Evolutionary conservation across 2,329 filamentous ascomycete genomes (phyloP), one percentile per base, ranked within the genome.

Genomic region (Alternaria sp.): DNA sequence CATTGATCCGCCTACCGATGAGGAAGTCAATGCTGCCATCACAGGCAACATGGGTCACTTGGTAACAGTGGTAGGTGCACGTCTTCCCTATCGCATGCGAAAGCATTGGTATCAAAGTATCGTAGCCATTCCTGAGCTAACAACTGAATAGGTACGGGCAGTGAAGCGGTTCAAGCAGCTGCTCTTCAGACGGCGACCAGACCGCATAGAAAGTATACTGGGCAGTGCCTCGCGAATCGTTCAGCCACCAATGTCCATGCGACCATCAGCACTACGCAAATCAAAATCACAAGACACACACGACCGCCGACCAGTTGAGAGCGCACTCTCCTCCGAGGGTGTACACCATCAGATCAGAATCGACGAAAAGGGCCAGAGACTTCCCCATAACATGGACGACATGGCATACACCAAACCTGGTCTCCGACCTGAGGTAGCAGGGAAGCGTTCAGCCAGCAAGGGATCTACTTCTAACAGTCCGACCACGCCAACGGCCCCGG

Each of bases 1-100:
- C 15, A 85, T 98, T 30, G 92, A 94, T 65, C 88, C 90, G 6
- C 95, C 95, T 1, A 98, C 95, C 61, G 92, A 96, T 71, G 89
- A 94, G 60, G 96, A 99, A 81, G 88, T 97, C 75, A 93, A 93
- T 72, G 89, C 91, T 67, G 96, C 96, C 14, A 96, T 98, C 68
- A 98, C 96, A 3, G 88, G 88, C 23, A 96, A 94, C 75, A 94
- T 98, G 87, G 90, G 90, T 63, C 91, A 96, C 75, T 85, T 98
- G 3, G 84, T 98, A 61, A 92, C 90, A 56, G 92, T 98, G 69
- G 91, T 93, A 85, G 64, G 80, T 78, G 43, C 33, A 55, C 15
- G 58, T 50, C 18, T 14, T 28, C 67, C 41, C 23, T 23, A 41
- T 50, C 47, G 6, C 55, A 53, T 51, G 12, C 37, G 12, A 49